These are phyloP conservation scores for Arthroderma sp. DNA, from an alignment of 2,329 filamentous ascomycete genomes.

Conservation along the genomic window DNA sequence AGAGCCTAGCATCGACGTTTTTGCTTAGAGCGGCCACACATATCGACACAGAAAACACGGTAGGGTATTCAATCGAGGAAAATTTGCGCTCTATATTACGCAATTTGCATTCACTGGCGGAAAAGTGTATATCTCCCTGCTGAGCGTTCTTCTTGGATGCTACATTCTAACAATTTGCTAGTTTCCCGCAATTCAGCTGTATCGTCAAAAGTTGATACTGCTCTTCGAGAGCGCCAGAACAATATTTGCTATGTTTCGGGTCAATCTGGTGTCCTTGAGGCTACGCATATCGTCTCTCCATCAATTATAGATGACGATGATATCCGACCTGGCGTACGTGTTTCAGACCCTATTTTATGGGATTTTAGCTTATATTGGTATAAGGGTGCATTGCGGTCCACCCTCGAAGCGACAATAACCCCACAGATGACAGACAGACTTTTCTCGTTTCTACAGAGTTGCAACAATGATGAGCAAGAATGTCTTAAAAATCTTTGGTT, in stretches of 20 bases:
- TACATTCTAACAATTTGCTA: neutral
- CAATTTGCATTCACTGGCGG: conserved; percentile 4
- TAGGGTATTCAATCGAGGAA: conserved; percentile 3
- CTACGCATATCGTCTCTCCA: conserved; percentile 9
- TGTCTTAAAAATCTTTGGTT: conserved; percentile 11
- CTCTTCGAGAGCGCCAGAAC: conserved; percentile 6
- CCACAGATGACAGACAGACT: neutral
- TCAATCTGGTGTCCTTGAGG: neutral
- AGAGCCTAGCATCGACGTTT: neutral
- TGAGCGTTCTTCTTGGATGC: too few relatives aligned
- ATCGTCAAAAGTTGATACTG: conserved; percentile 1
- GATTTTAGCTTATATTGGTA: neutral
- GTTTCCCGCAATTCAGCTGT: neutral
- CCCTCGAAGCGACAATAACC: conserved; percentile 8
- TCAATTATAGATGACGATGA: conserved; percentile 7
- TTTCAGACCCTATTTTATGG: neutral
- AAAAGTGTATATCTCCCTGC: conserved; percentile 2
- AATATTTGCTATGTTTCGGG: conserved; percentile 10
- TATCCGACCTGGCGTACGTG: conserved; percentile 3
- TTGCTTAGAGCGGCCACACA: too few relatives aligned
- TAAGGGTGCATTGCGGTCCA: conserved; percentile 9
- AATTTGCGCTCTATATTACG: neutral
- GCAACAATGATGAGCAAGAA: neutral
- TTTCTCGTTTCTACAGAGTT: conserved; percentile 3
- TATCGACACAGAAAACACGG: neutral